These are phyloP conservation scores for Monilinia fructigena DNA, from an alignment of 2,329 filamentous ascomycete genomes.

Conservation along the genomic window DNA sequence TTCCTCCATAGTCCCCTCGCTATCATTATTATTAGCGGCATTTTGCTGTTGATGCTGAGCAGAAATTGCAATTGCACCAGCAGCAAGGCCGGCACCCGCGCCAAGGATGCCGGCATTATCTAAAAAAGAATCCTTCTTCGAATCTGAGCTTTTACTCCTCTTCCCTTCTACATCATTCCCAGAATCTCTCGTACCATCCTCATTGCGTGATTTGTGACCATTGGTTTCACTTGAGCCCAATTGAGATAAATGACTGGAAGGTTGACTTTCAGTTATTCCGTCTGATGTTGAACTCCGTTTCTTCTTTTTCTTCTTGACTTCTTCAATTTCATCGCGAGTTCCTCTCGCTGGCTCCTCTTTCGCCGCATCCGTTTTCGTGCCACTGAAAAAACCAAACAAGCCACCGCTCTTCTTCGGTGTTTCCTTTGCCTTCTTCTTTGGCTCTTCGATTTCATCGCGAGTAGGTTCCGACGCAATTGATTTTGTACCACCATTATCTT, in stretches of 20 bases:
- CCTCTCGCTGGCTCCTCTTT: slow-evolving; percentile 33
- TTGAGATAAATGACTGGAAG: slow-evolving; percentile 33
- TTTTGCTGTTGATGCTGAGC: slow-evolving; percentile 40
- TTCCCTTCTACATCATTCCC: slow-evolving; percentile 35
- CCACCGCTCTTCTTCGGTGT: slow-evolving; percentile 44
- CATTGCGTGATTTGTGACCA: slow-evolving; percentile 28
- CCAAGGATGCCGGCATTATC: slow-evolving; percentile 68
- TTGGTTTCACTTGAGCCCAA: slow-evolving; percentile 32
- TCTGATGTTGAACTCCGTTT: slow-evolving; percentile 38
- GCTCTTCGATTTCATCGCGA: slow-evolving; percentile 40
- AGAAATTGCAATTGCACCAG: slow-evolving; percentile 45
- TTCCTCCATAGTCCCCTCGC: slow-evolving; percentile 24
- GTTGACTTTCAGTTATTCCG: slow-evolving; percentile 30
- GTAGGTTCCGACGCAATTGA: slow-evolving; percentile 48
- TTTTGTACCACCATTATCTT: slow-evolving; percentile 50
- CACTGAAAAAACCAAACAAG: slow-evolving; percentile 45
- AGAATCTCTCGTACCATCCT: slow-evolving; percentile 30
- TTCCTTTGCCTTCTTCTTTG: slow-evolving; percentile 42
- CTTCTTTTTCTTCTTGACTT: slow-evolving; percentile 38
- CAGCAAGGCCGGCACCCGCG: slow-evolving; percentile 65
- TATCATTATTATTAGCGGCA: slow-evolving; percentile 38
- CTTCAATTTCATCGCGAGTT: slow-evolving; percentile 36
- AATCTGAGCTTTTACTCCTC: slow-evolving; percentile 35
- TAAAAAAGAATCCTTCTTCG: slow-evolving; percentile 63
- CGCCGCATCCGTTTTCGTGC: slow-evolving; percentile 41